phyloP scores from a whole-genome alignment of 108 stramenopile species.

The Discostella stelligeroides region DNA sequence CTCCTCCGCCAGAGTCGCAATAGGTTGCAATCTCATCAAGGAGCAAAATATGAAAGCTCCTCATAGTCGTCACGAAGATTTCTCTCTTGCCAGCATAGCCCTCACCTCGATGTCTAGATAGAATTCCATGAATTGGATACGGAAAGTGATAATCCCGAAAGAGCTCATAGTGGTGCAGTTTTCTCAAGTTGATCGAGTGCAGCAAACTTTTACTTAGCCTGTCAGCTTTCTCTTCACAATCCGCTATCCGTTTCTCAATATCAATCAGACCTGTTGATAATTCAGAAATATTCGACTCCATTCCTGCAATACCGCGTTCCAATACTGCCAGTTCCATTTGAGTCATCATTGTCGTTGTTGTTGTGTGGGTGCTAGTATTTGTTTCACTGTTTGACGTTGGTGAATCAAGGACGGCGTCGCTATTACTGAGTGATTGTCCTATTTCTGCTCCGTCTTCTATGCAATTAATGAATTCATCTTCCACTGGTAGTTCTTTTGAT shows the following conservation, averaged over 20 bases:
- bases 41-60: slow-evolving; percentile 17
- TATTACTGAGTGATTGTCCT: slow-evolving; percentile 1
- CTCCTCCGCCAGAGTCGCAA: too few relatives aligned
- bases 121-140: slow-evolving; percentile 39
- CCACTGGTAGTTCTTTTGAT: background rate
- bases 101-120: background rate
- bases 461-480: background rate
- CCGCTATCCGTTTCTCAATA: slow-evolving; percentile 1
- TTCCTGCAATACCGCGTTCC: background rate
- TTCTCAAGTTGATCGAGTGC: slow-evolving; percentile 13
- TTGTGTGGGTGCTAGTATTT: background rate
- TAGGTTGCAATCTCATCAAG: too few relatives aligned
- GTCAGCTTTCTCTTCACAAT: background rate
- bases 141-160: slow-evolving; percentile 31
- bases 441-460: slow-evolving; percentile 8
- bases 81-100: background rate
- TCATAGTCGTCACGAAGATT: slow-evolving; percentile 9
- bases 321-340: slow-evolving; percentile 13
- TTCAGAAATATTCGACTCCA: slow-evolving; percentile 11
- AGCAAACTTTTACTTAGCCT: background rate
- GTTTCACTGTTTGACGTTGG: slow-evolving; percentile 4
- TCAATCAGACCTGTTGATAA: slow-evolving; percentile 11
- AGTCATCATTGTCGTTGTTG: background rate
- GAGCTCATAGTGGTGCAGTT: slow-evolving; percentile 36
- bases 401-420: background rate